phyloP scores from a whole-genome alignment of 495 filamentous ascomycete genomes.

The Trichocladium antarcticum region DNA sequence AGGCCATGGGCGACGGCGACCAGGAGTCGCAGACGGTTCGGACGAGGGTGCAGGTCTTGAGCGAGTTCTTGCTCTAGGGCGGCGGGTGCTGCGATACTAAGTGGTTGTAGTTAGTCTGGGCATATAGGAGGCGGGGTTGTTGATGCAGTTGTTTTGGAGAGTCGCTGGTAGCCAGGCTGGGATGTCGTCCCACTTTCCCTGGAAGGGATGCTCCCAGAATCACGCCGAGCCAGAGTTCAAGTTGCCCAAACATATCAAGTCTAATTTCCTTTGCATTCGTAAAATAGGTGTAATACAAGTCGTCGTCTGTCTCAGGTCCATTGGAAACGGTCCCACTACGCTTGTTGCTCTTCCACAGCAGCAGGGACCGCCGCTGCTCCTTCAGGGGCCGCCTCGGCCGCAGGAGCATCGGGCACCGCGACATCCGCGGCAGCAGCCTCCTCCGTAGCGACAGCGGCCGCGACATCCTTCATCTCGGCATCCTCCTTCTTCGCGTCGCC shows the following conservation, averaged over 20 bases:
- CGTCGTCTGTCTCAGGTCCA: too few species aligned
- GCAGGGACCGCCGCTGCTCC: background rate
- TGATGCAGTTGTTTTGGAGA: too few species aligned
- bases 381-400: background rate
- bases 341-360: background rate
- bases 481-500: slow-evolving; percentile 10
- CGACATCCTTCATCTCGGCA: slow-evolving; percentile 11
- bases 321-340: background rate
- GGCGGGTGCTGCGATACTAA: background rate
- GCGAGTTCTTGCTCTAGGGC: slow-evolving; percentile 36
- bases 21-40: slow-evolving; percentile 41
- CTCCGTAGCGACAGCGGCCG: background rate
- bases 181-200: too few species aligned
- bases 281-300: background rate
- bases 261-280: background rate
- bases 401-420: background rate
- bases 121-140: too few species aligned
- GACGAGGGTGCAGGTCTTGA: slow-evolving; percentile 46
- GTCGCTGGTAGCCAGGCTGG: too few species aligned
- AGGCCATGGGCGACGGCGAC: slow-evolving; percentile 42
- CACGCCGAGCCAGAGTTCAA: background rate
- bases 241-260: background rate
- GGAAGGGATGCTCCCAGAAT: too few species aligned
- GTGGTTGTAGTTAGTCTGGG: background rate
- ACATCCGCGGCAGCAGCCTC: background rate